These are phyloP conservation scores for Jamesozyma hellenica DNA, from an alignment of 805 yeast species.

Conservation along the genomic window DNA sequence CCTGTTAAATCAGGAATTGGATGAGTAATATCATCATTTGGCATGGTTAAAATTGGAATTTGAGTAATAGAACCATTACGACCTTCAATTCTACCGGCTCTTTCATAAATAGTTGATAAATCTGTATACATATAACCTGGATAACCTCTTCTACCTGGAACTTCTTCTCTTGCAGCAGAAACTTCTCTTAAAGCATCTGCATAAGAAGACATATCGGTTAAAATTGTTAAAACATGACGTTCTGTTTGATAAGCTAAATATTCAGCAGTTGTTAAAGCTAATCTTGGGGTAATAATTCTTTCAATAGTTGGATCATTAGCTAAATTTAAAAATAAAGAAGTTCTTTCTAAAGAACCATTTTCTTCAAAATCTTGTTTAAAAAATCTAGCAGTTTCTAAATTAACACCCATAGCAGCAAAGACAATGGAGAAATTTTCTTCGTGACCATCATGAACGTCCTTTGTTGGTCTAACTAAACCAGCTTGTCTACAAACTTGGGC, in stretches of 20 bases:
- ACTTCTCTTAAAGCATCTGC: conserved; percentile 99
- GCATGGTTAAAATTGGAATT: conserved; percentile 98
- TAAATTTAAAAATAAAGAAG: conserved; percentile 88
- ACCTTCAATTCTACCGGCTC: conserved; percentile 99
- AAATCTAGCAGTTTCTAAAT: conserved; percentile 95
- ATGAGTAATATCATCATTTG: conserved; percentile 98
- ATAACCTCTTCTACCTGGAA: conserved; percentile 99
- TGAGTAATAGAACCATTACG: conserved; percentile 99
- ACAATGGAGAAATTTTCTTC: conserved; percentile 98
- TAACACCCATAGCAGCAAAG: conserved; percentile 99
- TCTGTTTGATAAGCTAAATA: conserved; percentile 98
- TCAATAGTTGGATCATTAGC: conserved; percentile 99
- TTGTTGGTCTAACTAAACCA: conserved; percentile 96
- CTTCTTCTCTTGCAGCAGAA: conserved; percentile 99
- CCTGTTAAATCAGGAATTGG: conserved; percentile 99
- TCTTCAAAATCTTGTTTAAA: conserved; percentile 99
- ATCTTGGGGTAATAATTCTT: conserved; percentile 97
- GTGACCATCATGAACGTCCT: conserved; percentile 99
- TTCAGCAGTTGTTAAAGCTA: conserved; percentile 97
- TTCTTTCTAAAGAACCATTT: conserved; percentile 96
- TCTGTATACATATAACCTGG: conserved; percentile 99
- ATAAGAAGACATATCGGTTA: conserved; percentile 99
- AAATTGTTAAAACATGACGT: conserved; percentile 94
- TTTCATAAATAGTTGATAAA: conserved; percentile 96
- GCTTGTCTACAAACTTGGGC: conserved; percentile 99